Conservation (phyloP, 768 basidiomycete species). For the Arthromyces matolae region DNA sequence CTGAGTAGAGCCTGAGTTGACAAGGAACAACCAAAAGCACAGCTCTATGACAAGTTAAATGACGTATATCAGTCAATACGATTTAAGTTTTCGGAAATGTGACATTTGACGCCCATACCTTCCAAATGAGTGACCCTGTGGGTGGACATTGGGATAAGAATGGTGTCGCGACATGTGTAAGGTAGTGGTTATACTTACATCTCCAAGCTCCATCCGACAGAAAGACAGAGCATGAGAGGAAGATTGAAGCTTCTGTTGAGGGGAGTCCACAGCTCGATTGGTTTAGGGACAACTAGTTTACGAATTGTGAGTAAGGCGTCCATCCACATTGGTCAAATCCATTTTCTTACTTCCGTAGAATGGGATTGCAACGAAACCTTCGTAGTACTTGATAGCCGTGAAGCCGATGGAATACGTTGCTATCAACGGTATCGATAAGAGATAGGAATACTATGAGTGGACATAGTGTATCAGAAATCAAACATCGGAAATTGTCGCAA, state of each 20-base stretch:
- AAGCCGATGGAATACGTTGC: conserved; percentile 59
- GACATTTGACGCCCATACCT: conserved; percentile 40
- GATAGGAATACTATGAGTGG: conserved; percentile 60
- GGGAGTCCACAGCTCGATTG: conserved; percentile 53
- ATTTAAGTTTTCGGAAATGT: neutral
- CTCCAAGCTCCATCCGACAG: conserved; percentile 71
- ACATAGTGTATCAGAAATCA: neutral
- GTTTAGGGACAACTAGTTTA: conserved; percentile 60
- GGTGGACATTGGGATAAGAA: neutral
- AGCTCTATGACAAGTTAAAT: conserved; percentile 47
- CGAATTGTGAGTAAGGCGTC: conserved; percentile 2
- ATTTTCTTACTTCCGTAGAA: conserved; percentile 42
- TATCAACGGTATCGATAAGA: conserved; percentile 59
- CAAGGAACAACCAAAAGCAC: conserved; percentile 85
- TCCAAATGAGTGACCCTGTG: conserved; percentile 74
- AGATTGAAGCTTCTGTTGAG: conserved; percentile 47
- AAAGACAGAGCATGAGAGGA: conserved; percentile 61
- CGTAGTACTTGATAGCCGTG: conserved; percentile 65
- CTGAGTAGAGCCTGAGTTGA: conserved; percentile 57
- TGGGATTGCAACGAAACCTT: conserved; percentile 54
- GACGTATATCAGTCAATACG: conserved; percentile 6
- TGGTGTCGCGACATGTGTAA: neutral
- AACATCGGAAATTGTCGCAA: neutral
- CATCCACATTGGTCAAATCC: conserved; percentile 11
- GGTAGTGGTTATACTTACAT: conserved; percentile 45